A percentile compares a stretch with the other conserved stretches of the same genome.
Evolutionary conservation across 1,284 basidiomycete species (phyloP).

Genomic region (Leccinum huronense): DNA sequence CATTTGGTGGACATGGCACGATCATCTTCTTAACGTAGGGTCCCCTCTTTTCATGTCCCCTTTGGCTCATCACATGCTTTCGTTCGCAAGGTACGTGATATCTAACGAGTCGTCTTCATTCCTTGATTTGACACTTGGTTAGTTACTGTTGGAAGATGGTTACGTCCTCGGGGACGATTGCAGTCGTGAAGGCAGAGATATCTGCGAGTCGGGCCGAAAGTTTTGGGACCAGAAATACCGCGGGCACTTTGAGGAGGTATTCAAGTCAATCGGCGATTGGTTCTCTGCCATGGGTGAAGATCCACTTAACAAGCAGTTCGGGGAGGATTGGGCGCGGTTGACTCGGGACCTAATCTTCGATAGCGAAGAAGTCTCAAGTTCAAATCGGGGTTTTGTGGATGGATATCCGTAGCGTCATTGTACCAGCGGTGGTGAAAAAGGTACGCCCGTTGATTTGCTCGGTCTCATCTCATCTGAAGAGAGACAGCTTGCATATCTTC

Average conservation of each 20-base stretch:
- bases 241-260: constrained; percentile 78
- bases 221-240: constrained; percentile 89
- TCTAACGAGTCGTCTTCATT: not conserved
- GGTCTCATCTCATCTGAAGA: not conserved
- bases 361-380: constrained; percentile 79
- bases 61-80: constrained; percentile 43
- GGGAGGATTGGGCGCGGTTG: constrained; percentile 80
- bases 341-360: constrained; percentile 80
- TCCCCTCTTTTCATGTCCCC: not conserved
- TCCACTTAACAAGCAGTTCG: constrained; percentile 78
- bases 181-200: constrained; percentile 56
- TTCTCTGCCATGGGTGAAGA: constrained; percentile 85
- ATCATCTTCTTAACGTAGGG: not conserved
- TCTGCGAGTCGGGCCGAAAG: constrained; percentile 67
- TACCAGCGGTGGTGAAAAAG: constrained; percentile 76
- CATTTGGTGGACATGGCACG: not conserved
- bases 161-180: constrained; percentile 84
- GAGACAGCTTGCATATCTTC: constrained; percentile 78
- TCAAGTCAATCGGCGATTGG: constrained; percentile 71
- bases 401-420: constrained; percentile 79
- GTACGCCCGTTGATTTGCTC: constrained; percentile 34
- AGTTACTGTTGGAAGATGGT: constrained; percentile 82
- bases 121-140: constrained; percentile 9
- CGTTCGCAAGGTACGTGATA: constrained; percentile 55
- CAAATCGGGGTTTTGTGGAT: constrained; percentile 84